A percentile compares a stretch with the other conserved stretches of the same genome.
phyloP scores from a whole-genome alignment of 805 yeast species.

The Hermanozyma aechmeae region DNA sequence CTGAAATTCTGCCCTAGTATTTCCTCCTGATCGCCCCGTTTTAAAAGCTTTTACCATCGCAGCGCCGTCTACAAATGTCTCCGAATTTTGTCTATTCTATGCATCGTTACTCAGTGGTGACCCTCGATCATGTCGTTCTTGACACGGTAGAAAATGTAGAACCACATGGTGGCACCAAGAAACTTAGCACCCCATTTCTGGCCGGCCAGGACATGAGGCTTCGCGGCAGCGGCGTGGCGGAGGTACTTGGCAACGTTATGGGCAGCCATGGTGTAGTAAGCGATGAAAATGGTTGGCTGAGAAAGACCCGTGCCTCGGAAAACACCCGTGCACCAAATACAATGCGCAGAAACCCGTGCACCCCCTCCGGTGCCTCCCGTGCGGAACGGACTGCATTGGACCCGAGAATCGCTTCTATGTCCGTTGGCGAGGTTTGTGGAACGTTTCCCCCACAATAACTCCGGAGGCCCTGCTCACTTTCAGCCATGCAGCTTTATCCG shows the following conservation, averaged over 20 bases:
- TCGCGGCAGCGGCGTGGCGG: conserved; percentile 54
- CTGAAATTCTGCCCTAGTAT: too few relatives aligned
- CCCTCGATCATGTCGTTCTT: conserved; percentile 45
- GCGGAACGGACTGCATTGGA: too few relatives aligned
- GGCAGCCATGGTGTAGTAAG: conserved; percentile 26
- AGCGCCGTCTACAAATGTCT: too few relatives aligned
- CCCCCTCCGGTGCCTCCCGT: too few relatives aligned
- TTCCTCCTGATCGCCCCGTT: too few relatives aligned
- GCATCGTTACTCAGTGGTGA: conserved; percentile 13
- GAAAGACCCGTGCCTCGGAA: not conserved
- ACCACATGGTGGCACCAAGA: conserved; percentile 84
- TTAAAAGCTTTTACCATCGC: too few relatives aligned
- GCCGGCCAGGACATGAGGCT: conserved; percentile 54
- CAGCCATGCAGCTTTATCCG: too few relatives aligned
- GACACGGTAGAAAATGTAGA: conserved; percentile 75
- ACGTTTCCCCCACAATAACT: too few relatives aligned
- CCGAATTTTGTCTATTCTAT: too few relatives aligned
- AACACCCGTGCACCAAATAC: not conserved
- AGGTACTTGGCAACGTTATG: conserved; percentile 31
- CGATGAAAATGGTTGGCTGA: not conserved
- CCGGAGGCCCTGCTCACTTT: too few relatives aligned
- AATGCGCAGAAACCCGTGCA: not conserved
- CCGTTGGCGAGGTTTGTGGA: too few relatives aligned
- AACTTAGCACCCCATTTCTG: conserved; percentile 53
- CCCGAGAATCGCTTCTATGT: too few relatives aligned